Conservation (phyloP, 192 early-diverging fungal genomes). For the Backusella morwellensis region DNA sequence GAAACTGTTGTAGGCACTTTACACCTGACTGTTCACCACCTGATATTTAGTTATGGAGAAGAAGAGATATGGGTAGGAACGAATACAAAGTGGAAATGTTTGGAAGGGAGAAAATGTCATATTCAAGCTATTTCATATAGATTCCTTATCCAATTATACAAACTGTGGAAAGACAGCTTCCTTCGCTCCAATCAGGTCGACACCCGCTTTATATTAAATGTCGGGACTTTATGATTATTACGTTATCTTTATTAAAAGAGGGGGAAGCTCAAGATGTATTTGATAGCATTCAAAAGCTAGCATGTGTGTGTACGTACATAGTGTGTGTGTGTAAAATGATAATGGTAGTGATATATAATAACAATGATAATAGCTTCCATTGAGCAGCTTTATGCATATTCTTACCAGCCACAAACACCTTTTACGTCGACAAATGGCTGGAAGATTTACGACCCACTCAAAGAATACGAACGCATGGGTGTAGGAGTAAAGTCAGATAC, state of each 20-base stretch:
- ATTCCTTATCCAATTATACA: constrained; percentile 86
- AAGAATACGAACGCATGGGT: constrained; percentile 86
- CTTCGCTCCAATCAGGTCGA: constrained; percentile 34
- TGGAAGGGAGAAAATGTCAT: neutral
- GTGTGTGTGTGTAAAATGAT: neutral
- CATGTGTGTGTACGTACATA: constrained; percentile 66
- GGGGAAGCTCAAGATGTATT: constrained; percentile 72
- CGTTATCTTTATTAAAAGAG: constrained; percentile 65
- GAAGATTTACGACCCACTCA: constrained; percentile 69
- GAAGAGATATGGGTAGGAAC: constrained; percentile 67
- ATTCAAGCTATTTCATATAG: constrained; percentile 29
- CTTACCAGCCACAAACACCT: constrained; percentile 50
- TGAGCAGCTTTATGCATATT: constrained; percentile 79
- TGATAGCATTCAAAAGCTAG: constrained; percentile 73
- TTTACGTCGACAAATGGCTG: constrained; percentile 55
- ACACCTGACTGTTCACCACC: constrained; percentile 74
- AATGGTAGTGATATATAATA: neutral
- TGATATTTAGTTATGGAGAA: constrained; percentile 59
- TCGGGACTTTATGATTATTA: constrained; percentile 80
- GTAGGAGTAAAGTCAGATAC: constrained; percentile 56
- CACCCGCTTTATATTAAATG: constrained; percentile 66
- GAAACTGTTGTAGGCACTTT: constrained; percentile 48
- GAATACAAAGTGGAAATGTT: neutral
- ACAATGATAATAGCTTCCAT: constrained; percentile 52
- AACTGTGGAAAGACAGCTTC: constrained; percentile 70